Evolutionary conservation across 768 basidiomycete species (phyloP), one percentile per base, ranked within the genome.

Genomic region (Mycena kentingensis): DNA sequence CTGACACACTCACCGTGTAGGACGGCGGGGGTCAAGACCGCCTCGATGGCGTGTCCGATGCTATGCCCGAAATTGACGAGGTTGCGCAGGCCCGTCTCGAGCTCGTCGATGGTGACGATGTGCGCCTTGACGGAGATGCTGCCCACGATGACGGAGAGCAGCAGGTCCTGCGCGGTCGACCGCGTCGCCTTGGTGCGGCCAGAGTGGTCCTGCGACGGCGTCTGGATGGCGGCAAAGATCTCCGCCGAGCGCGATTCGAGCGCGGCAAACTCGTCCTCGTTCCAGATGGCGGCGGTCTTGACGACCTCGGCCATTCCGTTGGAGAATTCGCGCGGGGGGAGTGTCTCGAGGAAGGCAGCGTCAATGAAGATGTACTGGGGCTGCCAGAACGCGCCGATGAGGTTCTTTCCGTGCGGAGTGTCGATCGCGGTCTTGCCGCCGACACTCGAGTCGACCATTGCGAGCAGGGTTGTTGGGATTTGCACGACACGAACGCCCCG

Each of bases 271-370:
- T 95, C 93, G 57, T 74, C 70, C 62, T 92, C 94, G 68, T 92
- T 84, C 96, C 96, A 98, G 64, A 98, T 98, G n/a, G 95, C 97
- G 5, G 97, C 96, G 22, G 97, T 99, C 96, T 99, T 99, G 66
- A 98, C 86, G 3, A 98, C 88, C 69, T 99, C 96, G 1, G 97
- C 96, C 89, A 99, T 96, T 31, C 97, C 96, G 64, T 98, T 98
- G n/a, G 92, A 90, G 56, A 98, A 93, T 68, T 98, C 97, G 48
- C 96, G 79, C 27, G 84, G 70, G 0, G 95, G 95, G 2, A 99
- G 84, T 1, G 92, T 94, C 64, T 94, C 92, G 51, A 99, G 82
- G 78, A 97, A 96, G 2, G 95, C 89, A 22, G 91, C 88, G 67
- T 99, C 97, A 60, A 98, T 96, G 73, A 99, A 99, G 66, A 98